Evolutionary conservation across 495 filamentous ascomycete species (phyloP).

Genomic region (Penicilliopsis zonata): DNA sequence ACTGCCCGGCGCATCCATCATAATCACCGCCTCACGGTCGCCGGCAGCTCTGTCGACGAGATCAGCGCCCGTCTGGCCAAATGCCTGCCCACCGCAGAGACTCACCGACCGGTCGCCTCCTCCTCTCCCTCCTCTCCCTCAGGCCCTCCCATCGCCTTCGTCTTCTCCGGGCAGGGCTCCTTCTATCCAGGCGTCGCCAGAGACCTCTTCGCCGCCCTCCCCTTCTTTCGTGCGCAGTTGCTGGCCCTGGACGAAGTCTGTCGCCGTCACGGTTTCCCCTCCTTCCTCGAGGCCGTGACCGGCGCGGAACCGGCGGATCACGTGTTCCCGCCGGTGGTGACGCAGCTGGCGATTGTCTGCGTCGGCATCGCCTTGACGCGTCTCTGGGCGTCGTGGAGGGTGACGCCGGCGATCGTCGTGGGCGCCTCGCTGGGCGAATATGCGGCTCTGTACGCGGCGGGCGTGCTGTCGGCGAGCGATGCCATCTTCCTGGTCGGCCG

Average conservation of each 20-base stretch:
- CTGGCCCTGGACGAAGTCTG: background rate
- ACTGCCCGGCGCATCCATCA: constrained; percentile 61
- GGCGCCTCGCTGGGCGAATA: constrained; percentile 87
- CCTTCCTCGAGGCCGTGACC: constrained; percentile 40
- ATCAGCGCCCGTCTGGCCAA: background rate
- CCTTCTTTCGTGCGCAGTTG: background rate
- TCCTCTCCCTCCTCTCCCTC: background rate
- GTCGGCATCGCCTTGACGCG: constrained; percentile 78
- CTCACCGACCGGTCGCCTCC: background rate
- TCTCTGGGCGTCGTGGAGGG: constrained; percentile 69
- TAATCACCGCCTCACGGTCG: constrained; percentile 30
- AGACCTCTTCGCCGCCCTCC: background rate
- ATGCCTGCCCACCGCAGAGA: background rate
- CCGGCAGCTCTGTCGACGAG: constrained; percentile 3
- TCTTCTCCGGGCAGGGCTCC: constrained; percentile 59
- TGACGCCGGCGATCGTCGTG: constrained; percentile 63
- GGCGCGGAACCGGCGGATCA: constrained; percentile 14
- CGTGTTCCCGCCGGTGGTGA: constrained; percentile 59
- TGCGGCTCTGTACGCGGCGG: constrained; percentile 74
- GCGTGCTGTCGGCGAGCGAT: constrained; percentile 67
- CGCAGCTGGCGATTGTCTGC: constrained; percentile 66
- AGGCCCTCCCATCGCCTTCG: constrained; percentile 43
- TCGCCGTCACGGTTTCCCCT: constrained; percentile 11
- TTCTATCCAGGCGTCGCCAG: constrained; percentile 25
- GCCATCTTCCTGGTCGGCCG: constrained; percentile 46